Evolutionary conservation across 495 filamentous ascomycete species (phyloP).

Genomic region (Hyaloscypha variabilis): DNA sequence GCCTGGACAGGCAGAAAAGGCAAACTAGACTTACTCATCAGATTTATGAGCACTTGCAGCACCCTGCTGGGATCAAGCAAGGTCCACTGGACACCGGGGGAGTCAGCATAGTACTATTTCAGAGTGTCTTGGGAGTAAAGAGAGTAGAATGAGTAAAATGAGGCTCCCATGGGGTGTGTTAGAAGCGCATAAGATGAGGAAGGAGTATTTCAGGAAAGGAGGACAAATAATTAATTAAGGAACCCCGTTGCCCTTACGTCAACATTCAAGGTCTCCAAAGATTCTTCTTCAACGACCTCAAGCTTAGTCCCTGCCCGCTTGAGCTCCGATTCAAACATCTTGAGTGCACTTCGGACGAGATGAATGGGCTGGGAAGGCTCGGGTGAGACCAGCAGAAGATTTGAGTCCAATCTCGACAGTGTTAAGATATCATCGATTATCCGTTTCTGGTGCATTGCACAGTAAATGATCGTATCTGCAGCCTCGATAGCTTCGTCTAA

Average conservation of each 20-base stretch:
- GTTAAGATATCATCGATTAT: slow-evolving; percentile 80
- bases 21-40: slow-evolving; percentile 25
- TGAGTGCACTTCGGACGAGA: slow-evolving; percentile 66
- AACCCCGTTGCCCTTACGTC: too few species aligned
- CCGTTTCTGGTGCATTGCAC: slow-evolving; percentile 78
- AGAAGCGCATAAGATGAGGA: too few species aligned
- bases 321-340: slow-evolving; percentile 63
- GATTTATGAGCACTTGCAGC: slow-evolving; percentile 64
- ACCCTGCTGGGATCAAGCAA: slow-evolving; percentile 76
- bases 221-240: too few species aligned
- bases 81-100: too few species aligned
- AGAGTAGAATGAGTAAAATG: too few species aligned
- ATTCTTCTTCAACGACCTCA: slow-evolving; percentile 51
- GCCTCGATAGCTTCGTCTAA: slow-evolving; percentile 51
- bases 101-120: too few species aligned
- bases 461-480: slow-evolving; percentile 78
- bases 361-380: slow-evolving; percentile 69
- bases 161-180: too few species aligned
- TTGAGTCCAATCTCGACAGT: slow-evolving; percentile 79
- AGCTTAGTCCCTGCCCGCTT: slow-evolving; percentile 55
- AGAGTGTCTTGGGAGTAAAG: too few species aligned
- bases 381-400: slow-evolving; percentile 74
- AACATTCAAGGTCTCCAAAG: slow-evolving; percentile 57
- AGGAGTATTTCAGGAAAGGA: too few species aligned
- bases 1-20: too few species aligned